Evolutionary conservation across 2,329 filamentous ascomycete genomes (phyloP).

Genomic region (Arthroderma sp.): DNA sequence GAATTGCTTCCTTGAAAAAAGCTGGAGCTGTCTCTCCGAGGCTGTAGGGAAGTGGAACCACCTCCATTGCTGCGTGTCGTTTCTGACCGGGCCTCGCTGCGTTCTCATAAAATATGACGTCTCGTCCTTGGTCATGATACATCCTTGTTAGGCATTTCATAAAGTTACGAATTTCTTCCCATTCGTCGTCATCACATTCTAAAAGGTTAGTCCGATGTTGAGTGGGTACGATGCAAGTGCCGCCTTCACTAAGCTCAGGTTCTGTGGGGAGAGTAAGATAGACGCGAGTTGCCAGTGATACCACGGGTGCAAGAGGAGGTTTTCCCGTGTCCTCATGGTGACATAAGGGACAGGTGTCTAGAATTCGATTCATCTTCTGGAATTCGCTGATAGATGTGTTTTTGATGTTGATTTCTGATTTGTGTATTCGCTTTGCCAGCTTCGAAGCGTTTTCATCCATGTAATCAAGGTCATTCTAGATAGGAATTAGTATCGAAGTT

Average conservation of each 20-base stretch:
- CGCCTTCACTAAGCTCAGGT: conserved; percentile 71
- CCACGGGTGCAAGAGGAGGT: conserved; percentile 69
- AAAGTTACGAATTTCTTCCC: conserved; percentile 98
- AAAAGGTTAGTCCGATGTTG: conserved; percentile 79
- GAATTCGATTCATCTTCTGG: conserved; percentile 73
- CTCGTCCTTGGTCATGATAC: conserved; percentile 85
- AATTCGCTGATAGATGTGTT: conserved; percentile 80
- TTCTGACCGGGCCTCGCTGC: conserved; percentile 68
- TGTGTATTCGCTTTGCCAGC: conserved; percentile 74
- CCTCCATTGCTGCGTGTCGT: conserved; percentile 73
- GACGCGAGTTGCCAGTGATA: conserved; percentile 74
- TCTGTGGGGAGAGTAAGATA: conserved; percentile 83
- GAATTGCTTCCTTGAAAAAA: conserved; percentile 90
- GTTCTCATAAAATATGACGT: conserved; percentile 96
- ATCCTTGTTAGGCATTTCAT: conserved; percentile 93
- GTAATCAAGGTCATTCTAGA: conserved; percentile 74
- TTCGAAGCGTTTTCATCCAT: conserved; percentile 93
- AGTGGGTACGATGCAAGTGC: conserved; percentile 78
- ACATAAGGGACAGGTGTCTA: conserved; percentile 82
- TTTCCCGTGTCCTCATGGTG: conserved; percentile 73
- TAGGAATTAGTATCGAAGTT: conserved; percentile 1
- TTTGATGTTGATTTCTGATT: conserved; percentile 75
- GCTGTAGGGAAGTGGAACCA: conserved; percentile 76
- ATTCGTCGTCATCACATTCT: conserved; percentile 98
- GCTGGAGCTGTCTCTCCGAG: conserved; percentile 86